Evolutionary conservation across 2,329 filamentous ascomycete species (phyloP).

Genomic region (Massarina eburnea): DNA sequence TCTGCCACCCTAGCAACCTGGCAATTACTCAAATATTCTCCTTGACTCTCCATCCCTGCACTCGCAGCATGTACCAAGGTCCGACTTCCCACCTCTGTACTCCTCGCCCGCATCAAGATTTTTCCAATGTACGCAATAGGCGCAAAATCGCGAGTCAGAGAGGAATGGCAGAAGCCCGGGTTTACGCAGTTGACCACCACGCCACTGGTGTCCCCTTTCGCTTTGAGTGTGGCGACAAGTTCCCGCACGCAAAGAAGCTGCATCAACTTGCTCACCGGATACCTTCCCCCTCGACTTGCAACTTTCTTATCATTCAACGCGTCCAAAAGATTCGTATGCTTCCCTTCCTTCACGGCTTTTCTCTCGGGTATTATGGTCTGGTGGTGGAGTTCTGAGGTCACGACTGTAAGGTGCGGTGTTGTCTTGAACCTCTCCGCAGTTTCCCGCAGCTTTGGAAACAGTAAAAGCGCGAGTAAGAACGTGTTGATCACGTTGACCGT

Average conservation of each 20-base stretch:
- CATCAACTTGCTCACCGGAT: slow-evolving; percentile 11
- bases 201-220: slow-evolving; percentile 11
- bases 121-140: slow-evolving; percentile 12
- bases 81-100: slow-evolving; percentile 43
- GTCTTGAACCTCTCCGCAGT: slow-evolving; percentile 4
- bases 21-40: slow-evolving; percentile 41
- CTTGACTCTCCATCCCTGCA: slow-evolving; percentile 36
- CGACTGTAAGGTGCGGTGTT: not conserved
- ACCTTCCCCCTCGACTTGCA: not conserved
- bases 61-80: slow-evolving; percentile 43
- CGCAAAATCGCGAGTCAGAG: slow-evolving; percentile 2
- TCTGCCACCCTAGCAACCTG: no score
- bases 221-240: slow-evolving; percentile 9
- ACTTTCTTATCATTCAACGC: not conserved
- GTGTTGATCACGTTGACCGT: slow-evolving; percentile 41
- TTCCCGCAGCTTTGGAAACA: slow-evolving; percentile 10
- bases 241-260: slow-evolving; percentile 8
- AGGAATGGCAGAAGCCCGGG: slow-evolving; percentile 28
- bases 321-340: no score
- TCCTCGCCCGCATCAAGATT: slow-evolving; percentile 32
- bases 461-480: slow-evolving; percentile 20
- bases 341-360: not conserved
- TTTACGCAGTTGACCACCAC: slow-evolving; percentile 33
- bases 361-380: slow-evolving; percentile 1
- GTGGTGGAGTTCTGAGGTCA: slow-evolving; percentile 3